phyloP scores from a whole-genome alignment of 2,329 filamentous ascomycete species.

The Fusarium nanum region DNA sequence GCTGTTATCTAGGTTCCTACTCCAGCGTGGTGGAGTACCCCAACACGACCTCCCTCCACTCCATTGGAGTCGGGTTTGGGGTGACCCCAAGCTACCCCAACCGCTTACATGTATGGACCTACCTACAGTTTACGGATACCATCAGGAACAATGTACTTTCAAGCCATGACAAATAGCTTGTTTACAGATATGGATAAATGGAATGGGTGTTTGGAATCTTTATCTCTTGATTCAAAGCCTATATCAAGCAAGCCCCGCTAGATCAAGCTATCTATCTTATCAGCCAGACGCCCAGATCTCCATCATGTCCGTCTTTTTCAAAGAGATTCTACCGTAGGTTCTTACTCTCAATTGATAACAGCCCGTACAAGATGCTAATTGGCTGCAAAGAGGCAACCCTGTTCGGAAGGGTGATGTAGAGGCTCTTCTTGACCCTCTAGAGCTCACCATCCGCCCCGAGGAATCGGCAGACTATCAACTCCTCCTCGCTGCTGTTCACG shows the following conservation, averaged over 20 bases:
- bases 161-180: background rate
- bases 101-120: background rate
- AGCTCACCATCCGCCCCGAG: constrained; percentile 51
- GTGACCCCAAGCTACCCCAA: constrained; percentile 2
- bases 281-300: background rate
- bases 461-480: constrained; percentile 59
- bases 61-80: constrained; percentile 8
- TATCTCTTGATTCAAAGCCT: background rate
- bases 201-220: background rate
- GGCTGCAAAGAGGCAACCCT: constrained; percentile 51
- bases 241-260: background rate
- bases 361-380: background rate
- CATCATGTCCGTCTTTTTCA: constrained; percentile 55
- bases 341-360: too few species aligned
- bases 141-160: background rate
- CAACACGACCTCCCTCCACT: background rate
- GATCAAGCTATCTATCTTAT: background rate
- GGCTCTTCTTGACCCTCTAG: constrained; percentile 51
- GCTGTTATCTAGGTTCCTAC: background rate
- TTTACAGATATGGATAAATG: background rate
- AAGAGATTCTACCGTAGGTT: constrained; percentile 51
- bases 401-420: constrained; percentile 55
- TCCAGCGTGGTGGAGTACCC: constrained; percentile 9
- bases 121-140: background rate
- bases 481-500: constrained; percentile 63